Evolutionary conservation across 2,329 filamentous ascomycete genomes (phyloP), one percentile per base, ranked within the genome.

Genomic region (Dendryphion nanum): DNA sequence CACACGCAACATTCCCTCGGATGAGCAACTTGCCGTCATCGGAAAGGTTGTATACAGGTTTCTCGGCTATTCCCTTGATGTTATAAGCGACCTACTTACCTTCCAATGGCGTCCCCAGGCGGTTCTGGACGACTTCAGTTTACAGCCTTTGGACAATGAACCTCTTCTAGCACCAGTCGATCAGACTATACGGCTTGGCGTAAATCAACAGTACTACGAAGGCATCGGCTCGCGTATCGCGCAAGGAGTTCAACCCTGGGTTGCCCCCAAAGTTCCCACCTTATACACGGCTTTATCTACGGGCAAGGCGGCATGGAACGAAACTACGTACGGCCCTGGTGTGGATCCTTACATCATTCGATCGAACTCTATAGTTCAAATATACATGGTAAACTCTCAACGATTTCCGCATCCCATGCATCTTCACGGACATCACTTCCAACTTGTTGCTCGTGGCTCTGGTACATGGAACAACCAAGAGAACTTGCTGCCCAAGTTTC

Each of bases 201-300:
- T 70, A 33, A 66, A 66, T 84, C 56, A 87, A 41, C 81, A 81
- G 67, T 73, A 78, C 45, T 78, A 79, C 45, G 69, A 83, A 12
- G 71, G 68, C 18, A 73, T 85, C 38, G 82, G 82, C 2, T 73
- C 52, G 6, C 58, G 59, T 2, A 55, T 51, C 38, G 85, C 37
- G 10, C 32, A 61, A 7, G 57, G 86, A 65, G 77, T 82, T 57
- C 78, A 85, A 50, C 85, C 85, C 13, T 95, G 89, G 63, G 75
- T 76, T 1, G 42, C 68, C 0, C 86, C 85, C 23, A 85, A 86
- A 57, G 86, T 93, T 0, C 89, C 89, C 0, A 80, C 83, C 0
- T 73, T 95, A 0, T 93, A 88, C 70, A 87, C 84, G 0, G 87
- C 77, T 1, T 69, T 93, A 12, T 79, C 78, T 5, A 76, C 78